Evolutionary conservation across 1,284 basidiomycete species (phyloP).

Genomic region (Mycosarcoma maydis): DNA sequence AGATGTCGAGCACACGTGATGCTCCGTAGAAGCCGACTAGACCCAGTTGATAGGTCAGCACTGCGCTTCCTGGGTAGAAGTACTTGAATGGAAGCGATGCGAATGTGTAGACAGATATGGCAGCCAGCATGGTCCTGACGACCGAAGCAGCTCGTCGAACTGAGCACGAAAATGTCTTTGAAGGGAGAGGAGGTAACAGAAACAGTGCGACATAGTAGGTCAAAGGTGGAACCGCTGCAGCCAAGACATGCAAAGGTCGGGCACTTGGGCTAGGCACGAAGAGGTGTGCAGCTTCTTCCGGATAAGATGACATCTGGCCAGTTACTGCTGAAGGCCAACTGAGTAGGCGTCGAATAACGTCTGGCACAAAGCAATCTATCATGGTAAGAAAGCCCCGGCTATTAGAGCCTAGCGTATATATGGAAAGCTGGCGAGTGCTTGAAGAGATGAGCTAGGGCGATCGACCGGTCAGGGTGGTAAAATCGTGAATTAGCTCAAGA

Average conservation of each 20-base stretch:
- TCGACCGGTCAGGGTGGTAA: constrained; percentile 5
- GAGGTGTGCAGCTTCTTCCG: constrained; percentile 25
- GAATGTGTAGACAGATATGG: constrained; percentile 31
- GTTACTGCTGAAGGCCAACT: constrained; percentile 5
- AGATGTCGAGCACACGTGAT: constrained; percentile 44
- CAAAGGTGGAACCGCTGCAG: constrained; percentile 37
- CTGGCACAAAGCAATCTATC: constrained; percentile 8
- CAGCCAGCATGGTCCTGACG: constrained; percentile 13
- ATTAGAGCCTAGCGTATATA: constrained; percentile 5
- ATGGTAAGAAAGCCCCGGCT: not conserved
- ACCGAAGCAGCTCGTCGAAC: constrained; percentile 7
- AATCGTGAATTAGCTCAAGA: not conserved
- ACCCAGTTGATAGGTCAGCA: constrained; percentile 51
- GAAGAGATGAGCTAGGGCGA: not conserved
- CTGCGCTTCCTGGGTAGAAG: constrained; percentile 42
- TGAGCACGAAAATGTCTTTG: constrained; percentile 15
- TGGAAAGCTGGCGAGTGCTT: not conserved
- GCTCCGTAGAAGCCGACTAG: constrained; percentile 44
- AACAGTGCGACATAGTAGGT: constrained; percentile 47
- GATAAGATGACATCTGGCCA: constrained; percentile 18
- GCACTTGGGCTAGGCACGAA: constrained; percentile 22
- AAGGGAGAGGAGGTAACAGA: constrained; percentile 35
- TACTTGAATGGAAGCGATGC: constrained; percentile 40
- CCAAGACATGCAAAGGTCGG: constrained; percentile 37
- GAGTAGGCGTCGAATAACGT: constrained; percentile 6